Conservation (phyloP, 768 basidiomycete species). For the Leccinum uliginosum region DNA sequence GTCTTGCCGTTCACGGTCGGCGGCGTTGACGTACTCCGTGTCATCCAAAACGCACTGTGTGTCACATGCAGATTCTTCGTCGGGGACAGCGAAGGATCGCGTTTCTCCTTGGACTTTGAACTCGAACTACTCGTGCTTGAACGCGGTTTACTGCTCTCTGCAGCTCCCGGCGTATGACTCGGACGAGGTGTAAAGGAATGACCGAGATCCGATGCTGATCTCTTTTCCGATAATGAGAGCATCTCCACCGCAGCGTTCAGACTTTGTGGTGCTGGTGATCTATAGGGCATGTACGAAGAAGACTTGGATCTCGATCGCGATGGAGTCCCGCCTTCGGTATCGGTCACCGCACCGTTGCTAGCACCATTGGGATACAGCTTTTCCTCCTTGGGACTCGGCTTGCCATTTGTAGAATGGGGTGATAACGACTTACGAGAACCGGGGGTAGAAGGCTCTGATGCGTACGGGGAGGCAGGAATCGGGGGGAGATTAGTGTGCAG, state of each 20-base stretch:
- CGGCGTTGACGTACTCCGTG: constrained; percentile 33
- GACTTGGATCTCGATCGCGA: constrained; percentile 51
- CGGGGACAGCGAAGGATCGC: constrained; percentile 39
- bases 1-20: constrained; percentile 55
- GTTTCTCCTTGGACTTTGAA: constrained; percentile 28
- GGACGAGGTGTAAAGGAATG: constrained; percentile 18
- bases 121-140: constrained; percentile 30
- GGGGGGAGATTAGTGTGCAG: constrained; percentile 45
- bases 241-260: constrained; percentile 69
- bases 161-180: constrained; percentile 13
- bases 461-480: constrained; percentile 66
- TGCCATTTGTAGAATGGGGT: constrained; percentile 32
- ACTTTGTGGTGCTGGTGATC: constrained; percentile 61
- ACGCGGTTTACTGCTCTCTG: constrained; percentile 26
- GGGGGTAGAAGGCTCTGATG: constrained; percentile 57
- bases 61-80: constrained; percentile 40
- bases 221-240: constrained; percentile 36
- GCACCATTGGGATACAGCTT: constrained; percentile 25
- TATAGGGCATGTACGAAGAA: constrained; percentile 51
- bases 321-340: constrained; percentile 35
- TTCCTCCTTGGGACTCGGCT: constrained; percentile 31
- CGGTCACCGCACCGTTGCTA: constrained; percentile 25
- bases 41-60: constrained; percentile 31
- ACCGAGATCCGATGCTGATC: constrained; percentile 27
- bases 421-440: constrained; percentile 47